A percentile compares a stretch with the other conserved stretches of the same genome.
phyloP scores from a whole-genome alignment of 2,329 filamentous ascomycete genomes.

The Emericellopsis atlantica region DNA sequence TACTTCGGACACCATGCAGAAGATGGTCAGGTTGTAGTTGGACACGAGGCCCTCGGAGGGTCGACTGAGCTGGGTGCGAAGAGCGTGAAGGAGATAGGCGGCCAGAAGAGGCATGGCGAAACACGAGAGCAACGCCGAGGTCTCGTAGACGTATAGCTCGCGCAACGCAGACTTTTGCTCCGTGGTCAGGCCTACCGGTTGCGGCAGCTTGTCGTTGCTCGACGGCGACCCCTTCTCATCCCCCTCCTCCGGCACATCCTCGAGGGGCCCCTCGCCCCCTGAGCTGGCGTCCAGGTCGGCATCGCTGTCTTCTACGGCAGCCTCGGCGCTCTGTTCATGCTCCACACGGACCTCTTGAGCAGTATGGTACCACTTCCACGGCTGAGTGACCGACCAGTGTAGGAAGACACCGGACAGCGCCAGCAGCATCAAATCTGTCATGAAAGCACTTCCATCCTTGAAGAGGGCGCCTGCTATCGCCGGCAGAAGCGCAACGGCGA shows the following conservation, averaged over 20 bases:
- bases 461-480: slow-evolving; percentile 79
- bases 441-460: slow-evolving; percentile 67
- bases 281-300: slow-evolving; percentile 13
- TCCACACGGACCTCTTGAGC: slow-evolving; percentile 49
- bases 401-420: slow-evolving; percentile 73
- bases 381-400: slow-evolving; percentile 83
- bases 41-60: slow-evolving; percentile 81
- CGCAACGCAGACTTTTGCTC: slow-evolving; percentile 29
- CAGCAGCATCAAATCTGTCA: slow-evolving; percentile 76
- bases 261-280: slow-evolving; percentile 13
- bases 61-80: slow-evolving; percentile 68
- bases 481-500: slow-evolving; percentile 74
- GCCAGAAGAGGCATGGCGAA: slow-evolving; percentile 67
- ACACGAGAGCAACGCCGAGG: slow-evolving; percentile 62
- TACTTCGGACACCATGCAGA: slow-evolving; percentile 76
- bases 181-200: slow-evolving; percentile 6
- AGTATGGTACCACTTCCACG: slow-evolving; percentile 72
- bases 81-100: slow-evolving; percentile 73
- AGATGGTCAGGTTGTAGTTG: slow-evolving; percentile 86
- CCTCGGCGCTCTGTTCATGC: slow-evolving; percentile 28
- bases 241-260: slow-evolving; percentile 33
- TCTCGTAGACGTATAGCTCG: slow-evolving; percentile 65
- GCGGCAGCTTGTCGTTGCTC: not conserved
- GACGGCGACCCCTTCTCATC: not conserved
- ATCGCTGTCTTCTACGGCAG: slow-evolving; percentile 30